A percentile compares a stretch with the other conserved stretches of the same genome.
phyloP scores from a whole-genome alignment of 148 eudicot species.

The Agrostemma githago region DNA sequence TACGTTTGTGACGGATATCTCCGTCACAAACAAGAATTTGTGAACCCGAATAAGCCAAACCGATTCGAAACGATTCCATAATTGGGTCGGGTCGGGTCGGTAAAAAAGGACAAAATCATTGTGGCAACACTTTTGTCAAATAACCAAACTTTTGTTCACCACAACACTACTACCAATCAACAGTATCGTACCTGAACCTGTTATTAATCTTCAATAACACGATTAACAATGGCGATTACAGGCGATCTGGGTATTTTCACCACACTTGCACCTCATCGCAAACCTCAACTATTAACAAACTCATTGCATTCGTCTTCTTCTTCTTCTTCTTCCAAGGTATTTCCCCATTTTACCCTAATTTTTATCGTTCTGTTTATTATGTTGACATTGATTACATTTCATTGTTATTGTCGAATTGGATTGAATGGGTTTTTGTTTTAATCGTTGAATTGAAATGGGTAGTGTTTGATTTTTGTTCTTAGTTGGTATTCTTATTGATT shows the following conservation, averaged over 20 bases:
- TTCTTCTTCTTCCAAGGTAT: constrained; percentile 56
- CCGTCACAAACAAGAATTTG: no score
- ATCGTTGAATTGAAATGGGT: constrained; percentile 6
- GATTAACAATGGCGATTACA: constrained; percentile 54
- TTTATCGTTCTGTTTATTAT: not conserved
- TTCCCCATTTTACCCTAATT: not conserved
- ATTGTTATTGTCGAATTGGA: constrained; percentile 1
- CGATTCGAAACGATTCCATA: no score
- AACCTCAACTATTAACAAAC: constrained; percentile 39
- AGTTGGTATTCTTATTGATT: not conserved
- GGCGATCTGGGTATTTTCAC: constrained; percentile 75
- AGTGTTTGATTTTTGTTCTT: not conserved
- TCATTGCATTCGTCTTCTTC: constrained; percentile 26
- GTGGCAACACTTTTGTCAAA: not conserved
- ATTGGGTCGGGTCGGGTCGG: no score
- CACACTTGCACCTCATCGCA: constrained; percentile 43
- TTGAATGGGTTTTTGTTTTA: not conserved
- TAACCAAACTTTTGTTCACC: not conserved
- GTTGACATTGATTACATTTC: not conserved
- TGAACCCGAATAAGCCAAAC: no score
- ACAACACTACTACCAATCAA: not conserved
- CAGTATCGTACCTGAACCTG: not conserved
- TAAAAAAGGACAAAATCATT: not conserved
- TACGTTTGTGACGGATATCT: no score
- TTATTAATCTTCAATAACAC: not conserved